Evolutionary conservation across 2,329 filamentous ascomycete genomes (phyloP), one percentile per base, ranked within the genome.

Genomic region (Exophiala sp.): DNA sequence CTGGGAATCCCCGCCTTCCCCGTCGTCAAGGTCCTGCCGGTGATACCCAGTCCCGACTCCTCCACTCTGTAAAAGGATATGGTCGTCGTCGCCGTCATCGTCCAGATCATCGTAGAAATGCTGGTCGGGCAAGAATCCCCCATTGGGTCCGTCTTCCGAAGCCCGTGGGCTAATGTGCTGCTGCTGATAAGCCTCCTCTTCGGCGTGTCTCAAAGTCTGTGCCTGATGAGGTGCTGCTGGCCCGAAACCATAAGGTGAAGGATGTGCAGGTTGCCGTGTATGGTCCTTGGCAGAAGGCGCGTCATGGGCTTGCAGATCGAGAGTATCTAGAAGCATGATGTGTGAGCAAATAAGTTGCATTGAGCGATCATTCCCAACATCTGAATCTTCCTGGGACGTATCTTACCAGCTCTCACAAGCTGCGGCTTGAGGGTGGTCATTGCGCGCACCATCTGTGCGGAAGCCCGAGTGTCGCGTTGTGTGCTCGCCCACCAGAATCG

Each of bases 231-330:
- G 82, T 58, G 83, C 85, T 63, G 86, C 73, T 58, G 76, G 69
- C 54, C 78, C 72, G 58, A 70, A 68, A 55, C 70, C 79, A 61
- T 75, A 70, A 51, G 72, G 75, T 52, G 71, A 68, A 57, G 75
- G 70, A 58, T 74, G 71, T 50, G 69, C 66, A 48, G 72, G 73
- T 63, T 80, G 78, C 59, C 74, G 75, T 13, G 78, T 74, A 68
- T 95, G 89, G 66, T 90, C 85, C 72, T 95, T 79, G 32, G 91
- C 88, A 39, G 90, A 93, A 27, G 89, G 88, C 52, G 85, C 76
- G 64, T 83, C 75, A 64, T 82, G 86, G 70, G 88, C 81, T 77
- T 97, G 93, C 45, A 97, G 82, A 72, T 97, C 93, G 71, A 96
- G 86, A 56, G 91, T 94, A 74, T 97, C 91, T 95, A 70, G 51